These are phyloP conservation scores for Apostasia ramifera DNA, from an alignment of 106 monocot genomes.

Conservation along the genomic window DNA sequence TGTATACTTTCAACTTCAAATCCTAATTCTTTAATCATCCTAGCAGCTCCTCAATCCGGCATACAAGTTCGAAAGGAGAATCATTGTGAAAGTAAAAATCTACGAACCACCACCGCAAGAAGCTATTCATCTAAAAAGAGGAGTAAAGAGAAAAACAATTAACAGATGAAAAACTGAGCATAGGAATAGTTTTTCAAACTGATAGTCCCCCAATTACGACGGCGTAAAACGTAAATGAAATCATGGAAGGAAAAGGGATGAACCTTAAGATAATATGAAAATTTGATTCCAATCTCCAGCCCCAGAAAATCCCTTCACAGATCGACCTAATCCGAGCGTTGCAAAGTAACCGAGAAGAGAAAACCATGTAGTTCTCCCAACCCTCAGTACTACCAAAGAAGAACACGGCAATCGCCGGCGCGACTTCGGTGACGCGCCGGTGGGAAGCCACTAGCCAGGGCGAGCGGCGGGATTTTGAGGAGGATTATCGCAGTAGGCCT, in stretches of 20 bases:
- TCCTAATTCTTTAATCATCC: no score
- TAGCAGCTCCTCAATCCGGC: no score
- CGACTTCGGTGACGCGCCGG: background rate
- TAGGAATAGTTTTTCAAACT: background rate
- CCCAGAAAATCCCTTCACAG: constrained; percentile 1
- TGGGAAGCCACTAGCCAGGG: background rate
- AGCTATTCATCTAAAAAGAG: background rate
- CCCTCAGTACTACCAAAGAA: no score
- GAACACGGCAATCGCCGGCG: background rate
- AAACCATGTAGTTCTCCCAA: background rate
- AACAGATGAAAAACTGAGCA: no score
- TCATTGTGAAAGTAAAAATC: no score
- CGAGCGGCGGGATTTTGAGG: no score
- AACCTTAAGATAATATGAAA: background rate
- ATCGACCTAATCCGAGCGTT: background rate
- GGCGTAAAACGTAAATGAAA: background rate
- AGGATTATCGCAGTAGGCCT: no score
- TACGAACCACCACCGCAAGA: no score
- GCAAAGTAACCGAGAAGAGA: background rate
- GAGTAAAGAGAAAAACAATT: background rate
- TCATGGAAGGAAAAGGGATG: background rate
- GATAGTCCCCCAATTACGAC: no score
- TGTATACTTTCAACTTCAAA: no score
- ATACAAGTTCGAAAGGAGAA: no score
- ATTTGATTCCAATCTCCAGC: background rate